A percentile compares a stretch with the other conserved stretches of the same genome.
These are phyloP conservation scores for Pharus latifolius DNA, from an alignment of 176 grass and related monocot species.

Conservation along the genomic window DNA sequence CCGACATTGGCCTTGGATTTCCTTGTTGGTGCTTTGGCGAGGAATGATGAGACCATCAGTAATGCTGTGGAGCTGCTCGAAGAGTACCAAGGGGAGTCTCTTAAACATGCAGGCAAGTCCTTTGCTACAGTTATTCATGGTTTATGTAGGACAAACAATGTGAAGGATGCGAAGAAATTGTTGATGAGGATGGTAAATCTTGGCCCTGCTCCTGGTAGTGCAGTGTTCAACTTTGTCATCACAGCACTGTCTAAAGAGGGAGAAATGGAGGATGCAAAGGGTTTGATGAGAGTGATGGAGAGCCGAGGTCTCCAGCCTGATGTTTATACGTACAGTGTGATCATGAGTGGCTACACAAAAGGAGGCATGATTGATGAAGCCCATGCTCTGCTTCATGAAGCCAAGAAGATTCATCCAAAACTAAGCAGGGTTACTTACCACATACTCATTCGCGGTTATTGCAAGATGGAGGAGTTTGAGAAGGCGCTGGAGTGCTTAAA, in stretches of 20 bases:
- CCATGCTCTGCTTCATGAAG: slow-evolving; percentile 55
- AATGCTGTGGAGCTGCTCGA: slow-evolving; percentile 53
- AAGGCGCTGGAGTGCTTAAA: slow-evolving; percentile 80
- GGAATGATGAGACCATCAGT: slow-evolving; percentile 57
- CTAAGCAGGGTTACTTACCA: slow-evolving; percentile 61
- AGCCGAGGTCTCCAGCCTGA: slow-evolving; percentile 58
- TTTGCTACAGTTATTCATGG: slow-evolving; percentile 68
- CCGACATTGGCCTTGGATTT: slow-evolving; percentile 36
- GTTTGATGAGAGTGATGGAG: slow-evolving; percentile 60
- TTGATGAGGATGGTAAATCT: slow-evolving; percentile 67
- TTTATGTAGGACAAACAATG: slow-evolving; percentile 52
- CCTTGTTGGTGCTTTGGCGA: slow-evolving; percentile 44
- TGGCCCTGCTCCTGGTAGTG: slow-evolving; percentile 59
- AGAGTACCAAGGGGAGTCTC: slow-evolving; percentile 47
- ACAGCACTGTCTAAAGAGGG: slow-evolving; percentile 59
- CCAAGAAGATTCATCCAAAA: slow-evolving; percentile 59
- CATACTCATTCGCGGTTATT: slow-evolving; percentile 86
- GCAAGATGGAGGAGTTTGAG: slow-evolving; percentile 78
- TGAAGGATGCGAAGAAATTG: slow-evolving; percentile 53
- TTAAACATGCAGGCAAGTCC: slow-evolving; percentile 55
- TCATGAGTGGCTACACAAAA: slow-evolving; percentile 79
- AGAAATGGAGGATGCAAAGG: slow-evolving; percentile 67
- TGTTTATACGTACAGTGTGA: slow-evolving; percentile 79
- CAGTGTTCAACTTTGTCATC: slow-evolving; percentile 82
- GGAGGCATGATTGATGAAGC: slow-evolving; percentile 79